Evolutionary conservation across 228 moss, liverwort and hornwort genomes (phyloP).

Genomic region (Sphagnum magellanicum): DNA sequence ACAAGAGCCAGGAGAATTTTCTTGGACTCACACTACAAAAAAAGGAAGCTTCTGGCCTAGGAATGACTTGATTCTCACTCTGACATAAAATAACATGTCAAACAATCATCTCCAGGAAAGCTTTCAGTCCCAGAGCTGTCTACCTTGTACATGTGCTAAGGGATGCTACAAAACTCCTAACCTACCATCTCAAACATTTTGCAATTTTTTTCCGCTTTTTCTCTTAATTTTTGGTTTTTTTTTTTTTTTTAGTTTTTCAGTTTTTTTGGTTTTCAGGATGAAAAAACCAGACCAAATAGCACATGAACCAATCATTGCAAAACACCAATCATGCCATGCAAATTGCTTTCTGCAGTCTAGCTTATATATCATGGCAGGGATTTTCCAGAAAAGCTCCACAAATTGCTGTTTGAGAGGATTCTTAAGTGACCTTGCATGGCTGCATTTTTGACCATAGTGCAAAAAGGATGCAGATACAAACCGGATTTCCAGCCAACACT

Average conservation of each 20-base stretch:
- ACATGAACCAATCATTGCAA: constrained; percentile 31
- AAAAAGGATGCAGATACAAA: constrained; percentile 30
- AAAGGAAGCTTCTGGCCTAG: constrained; percentile 7
- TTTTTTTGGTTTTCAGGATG: constrained; percentile 13
- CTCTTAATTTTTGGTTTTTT: constrained; percentile 20
- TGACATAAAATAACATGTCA: constrained; percentile 18
- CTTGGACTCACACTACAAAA: constrained; percentile 14
- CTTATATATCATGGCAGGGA: constrained; percentile 26
- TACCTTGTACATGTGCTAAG: constrained; percentile 14
- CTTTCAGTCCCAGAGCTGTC: constrained; percentile 10
- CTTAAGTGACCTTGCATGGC: constrained; percentile 37
- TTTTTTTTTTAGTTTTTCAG: constrained; percentile 35
- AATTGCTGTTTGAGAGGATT: constrained; percentile 42
- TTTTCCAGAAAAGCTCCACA: constrained; percentile 17
- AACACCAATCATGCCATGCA: constrained; percentile 31
- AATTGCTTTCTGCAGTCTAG: constrained; percentile 7
- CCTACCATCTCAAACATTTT: constrained; percentile 8
- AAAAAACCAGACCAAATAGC: constrained; percentile 27
- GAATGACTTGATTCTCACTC: constrained; percentile 8
- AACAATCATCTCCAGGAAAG: constrained; percentile 16
- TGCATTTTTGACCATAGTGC: constrained; percentile 43
- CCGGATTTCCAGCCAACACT: constrained; percentile 20
- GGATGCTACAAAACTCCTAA: constrained; percentile 3
- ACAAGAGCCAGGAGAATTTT: neutral
- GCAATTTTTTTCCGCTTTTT: constrained; percentile 27